phyloP scores from a whole-genome alignment of 768 basidiomycete genomes.

The Megacollybia marginata region DNA sequence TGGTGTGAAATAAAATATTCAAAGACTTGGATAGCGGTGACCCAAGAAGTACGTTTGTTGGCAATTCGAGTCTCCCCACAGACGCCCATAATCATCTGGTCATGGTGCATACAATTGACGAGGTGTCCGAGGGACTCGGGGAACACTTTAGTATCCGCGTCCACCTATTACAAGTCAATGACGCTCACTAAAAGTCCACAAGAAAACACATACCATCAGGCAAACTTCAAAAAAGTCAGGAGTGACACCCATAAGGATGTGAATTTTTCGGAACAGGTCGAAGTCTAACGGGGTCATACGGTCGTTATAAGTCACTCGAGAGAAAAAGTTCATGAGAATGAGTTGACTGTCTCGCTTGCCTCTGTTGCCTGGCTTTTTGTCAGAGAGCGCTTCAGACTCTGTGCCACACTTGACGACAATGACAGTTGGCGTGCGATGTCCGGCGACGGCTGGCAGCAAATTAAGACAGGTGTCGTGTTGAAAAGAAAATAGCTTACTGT shows the following conservation, averaged over 20 bases:
- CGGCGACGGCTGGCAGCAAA: conserved; percentile 53
- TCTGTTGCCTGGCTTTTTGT: conserved; percentile 95
- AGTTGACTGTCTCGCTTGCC: conserved; percentile 99
- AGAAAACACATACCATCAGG: conserved; percentile 72
- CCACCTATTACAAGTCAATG: conserved; percentile 54
- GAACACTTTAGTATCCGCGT: conserved; percentile 96
- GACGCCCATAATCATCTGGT: conserved; percentile 98
- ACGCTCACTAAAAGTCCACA: not conserved
- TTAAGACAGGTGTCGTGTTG: conserved; percentile 1
- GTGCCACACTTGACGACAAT: conserved; percentile 96
- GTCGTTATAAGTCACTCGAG: conserved; percentile 97
- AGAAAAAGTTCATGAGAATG: conserved; percentile 99
- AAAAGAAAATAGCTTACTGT: conserved; percentile 53
- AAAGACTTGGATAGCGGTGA: conserved; percentile 96
- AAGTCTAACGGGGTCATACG: conserved; percentile 97
- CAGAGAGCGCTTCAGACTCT: conserved; percentile 70
- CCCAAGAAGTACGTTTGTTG: conserved; percentile 98
- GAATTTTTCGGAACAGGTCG: conserved; percentile 95
- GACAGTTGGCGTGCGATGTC: conserved; percentile 88
- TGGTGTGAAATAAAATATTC: conserved; percentile 99
- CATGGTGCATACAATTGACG: conserved; percentile 98
- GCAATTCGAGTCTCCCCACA: conserved; percentile 98
- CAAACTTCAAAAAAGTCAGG: conserved; percentile 98
- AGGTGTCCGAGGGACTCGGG: conserved; percentile 84
- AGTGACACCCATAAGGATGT: conserved; percentile 96